Evolutionary conservation across 2,329 filamentous ascomycete genomes (phyloP), one percentile per base, ranked within the genome.

Genomic region (Xylariaceae sp.): DNA sequence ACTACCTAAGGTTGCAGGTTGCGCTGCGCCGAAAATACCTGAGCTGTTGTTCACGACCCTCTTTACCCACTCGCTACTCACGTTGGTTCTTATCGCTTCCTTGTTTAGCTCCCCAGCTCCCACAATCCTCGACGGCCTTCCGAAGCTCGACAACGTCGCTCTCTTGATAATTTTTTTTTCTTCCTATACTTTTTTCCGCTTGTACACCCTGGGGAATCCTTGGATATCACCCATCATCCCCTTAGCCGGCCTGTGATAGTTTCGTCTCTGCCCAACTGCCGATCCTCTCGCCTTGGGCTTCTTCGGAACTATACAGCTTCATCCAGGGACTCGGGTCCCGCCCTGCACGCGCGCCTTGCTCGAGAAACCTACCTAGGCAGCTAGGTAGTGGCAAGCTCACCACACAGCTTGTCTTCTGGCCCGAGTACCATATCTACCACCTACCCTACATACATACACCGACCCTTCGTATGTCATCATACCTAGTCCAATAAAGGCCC

Each of bases 191-290:
- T 66, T 72, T 73, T 68, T 48, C 73, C 71, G 73, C 9, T 26
- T 26, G 65, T 72, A 69, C 71, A 71, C 65, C 65, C 67, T 68
- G 67, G 59, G 43, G 54, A 41, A 56, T 52, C 50, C 61, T 52
- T 59, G 51, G 54, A 56, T 44, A 48, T 48, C 43, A 44, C 56
- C 51, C 32, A n/a, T n/a, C 23, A 4, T 26, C 23, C 41, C 56
- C 43, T 51, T 46, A 37, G 49, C 45, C 45, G 58, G 47, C 40
- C 29, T 52, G 51, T 54, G 23, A 26, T 26, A 26, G 23, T 26
- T 26, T 26, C 23, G 23, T 72, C 65, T 69, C 70, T 72, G 70
- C 71, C 71, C 71, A 73, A 74, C 71, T 67, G 71, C 70, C 70
- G 71, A 73, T 74, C 65, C 59, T 65, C 62, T 65, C 54, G 56